Evolutionary conservation across 257 asterid species (phyloP), one percentile per base, ranked within the genome.

Genomic region (Cynanchum wilfordii): DNA sequence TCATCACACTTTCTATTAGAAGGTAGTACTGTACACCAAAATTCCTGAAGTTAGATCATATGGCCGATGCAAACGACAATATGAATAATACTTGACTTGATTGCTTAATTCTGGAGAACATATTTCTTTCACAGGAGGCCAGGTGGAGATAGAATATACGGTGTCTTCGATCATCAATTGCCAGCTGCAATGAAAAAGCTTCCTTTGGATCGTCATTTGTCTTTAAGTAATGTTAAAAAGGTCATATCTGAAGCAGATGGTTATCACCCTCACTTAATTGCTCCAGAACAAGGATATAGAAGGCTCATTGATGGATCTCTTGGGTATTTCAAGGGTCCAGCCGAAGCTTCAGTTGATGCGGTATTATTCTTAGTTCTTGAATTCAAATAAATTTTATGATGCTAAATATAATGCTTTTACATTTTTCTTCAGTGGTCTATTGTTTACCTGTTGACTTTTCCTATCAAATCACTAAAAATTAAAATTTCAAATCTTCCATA

Each of bases 281-380:
- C 98, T 76, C 98, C 98, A 36, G 98, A 93, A 78, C 98, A 93
- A 88, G 98, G 98, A 74, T 93, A 93, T 84, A 87, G 96, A 84
- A 89, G 98, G 79, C 79, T 91, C 65, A 94, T 94, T 72, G 98
- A 94, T 75, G 98, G 98, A 78, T 94, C 96, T 51, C 97, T 94
- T 27, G 91, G 96, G 70, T 94, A 83, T 78, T 94, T 94, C 87
- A 91, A 89, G 87, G 98, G 98, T 27, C 98, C 98, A 17, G 97
- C 96, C 67, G 98, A 94, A 82, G 98, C 98, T 80, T 94, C 98
- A 71, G 97, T 94, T 71, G 98, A 94, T 78, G 97, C 97, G 77
- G 98, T 93, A 87, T 19, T 62, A 22, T 73, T 78, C 73, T 78
- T 74, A 24, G 16, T 59, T 55, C 40, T 38, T 20, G 27, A 68